Evolutionary conservation across 164 flowering plant species (phyloP).

Genomic region (Vitis vinifera): DNA sequence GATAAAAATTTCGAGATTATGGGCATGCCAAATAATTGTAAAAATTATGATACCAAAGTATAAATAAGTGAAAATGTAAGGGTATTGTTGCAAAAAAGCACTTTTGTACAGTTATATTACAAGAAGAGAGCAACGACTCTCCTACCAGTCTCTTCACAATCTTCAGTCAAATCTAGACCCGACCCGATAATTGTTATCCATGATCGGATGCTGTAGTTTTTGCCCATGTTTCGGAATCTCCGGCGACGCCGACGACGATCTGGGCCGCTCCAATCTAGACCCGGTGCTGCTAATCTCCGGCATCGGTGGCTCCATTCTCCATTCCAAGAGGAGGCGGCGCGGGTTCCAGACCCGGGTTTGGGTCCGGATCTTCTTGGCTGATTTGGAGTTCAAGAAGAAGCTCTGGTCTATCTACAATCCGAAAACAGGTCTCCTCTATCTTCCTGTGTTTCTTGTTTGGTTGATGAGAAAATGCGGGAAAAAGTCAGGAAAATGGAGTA

Average conservation of each 20-base stretch:
- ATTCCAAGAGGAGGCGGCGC: slow-evolving; percentile 56
- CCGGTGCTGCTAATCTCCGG: slow-evolving; percentile 85
- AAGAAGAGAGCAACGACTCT: too few relatives aligned
- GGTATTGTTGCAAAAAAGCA: too few relatives aligned
- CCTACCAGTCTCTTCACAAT: too few relatives aligned
- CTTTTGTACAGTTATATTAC: too few relatives aligned
- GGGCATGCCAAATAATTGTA: too few relatives aligned
- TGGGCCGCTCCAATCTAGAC: slow-evolving; percentile 36
- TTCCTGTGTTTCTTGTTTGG: background rate
- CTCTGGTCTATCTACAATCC: slow-evolving; percentile 82
- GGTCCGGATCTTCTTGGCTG: slow-evolving; percentile 80
- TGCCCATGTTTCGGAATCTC: slow-evolving; percentile 36
- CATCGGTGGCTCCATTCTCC: slow-evolving; percentile 81
- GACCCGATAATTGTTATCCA: background rate
- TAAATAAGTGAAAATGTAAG: too few relatives aligned
- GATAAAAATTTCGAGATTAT: too few relatives aligned
- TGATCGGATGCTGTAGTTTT: slow-evolving; percentile 8
- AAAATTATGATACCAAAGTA: too few relatives aligned
- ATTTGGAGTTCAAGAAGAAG: slow-evolving; percentile 70
- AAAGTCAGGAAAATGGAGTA: too few relatives aligned
- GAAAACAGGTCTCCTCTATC: slow-evolving; percentile 52
- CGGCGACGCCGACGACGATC: slow-evolving; percentile 11
- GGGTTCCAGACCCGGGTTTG: slow-evolving; percentile 73
- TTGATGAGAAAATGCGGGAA: background rate
- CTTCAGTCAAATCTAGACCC: too few relatives aligned